Conservation (phyloP, 768 basidiomycete genomes). For the Podaxis sp. region DNA sequence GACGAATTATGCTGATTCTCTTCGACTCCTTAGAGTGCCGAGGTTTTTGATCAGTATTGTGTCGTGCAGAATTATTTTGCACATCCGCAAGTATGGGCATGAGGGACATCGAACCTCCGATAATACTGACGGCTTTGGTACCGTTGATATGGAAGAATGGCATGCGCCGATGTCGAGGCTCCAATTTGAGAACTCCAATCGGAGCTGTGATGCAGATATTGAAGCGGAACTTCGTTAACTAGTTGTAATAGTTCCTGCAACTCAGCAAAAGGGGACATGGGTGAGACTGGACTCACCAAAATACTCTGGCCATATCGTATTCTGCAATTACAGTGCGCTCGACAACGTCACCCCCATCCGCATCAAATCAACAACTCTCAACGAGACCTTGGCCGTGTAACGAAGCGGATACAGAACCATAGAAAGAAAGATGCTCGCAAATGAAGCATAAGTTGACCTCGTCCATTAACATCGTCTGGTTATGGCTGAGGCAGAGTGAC, state of each 20-base stretch:
- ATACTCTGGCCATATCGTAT: no score
- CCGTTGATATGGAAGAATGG: not conserved
- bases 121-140: not conserved
- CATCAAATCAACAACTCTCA: no score
- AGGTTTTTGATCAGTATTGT: not conserved
- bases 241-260: not conserved
- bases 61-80: conserved; percentile 3
- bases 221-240: not conserved
- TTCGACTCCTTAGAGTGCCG: not conserved
- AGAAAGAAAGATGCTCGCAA: no score
- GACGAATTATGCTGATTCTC: not conserved
- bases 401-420: no score
- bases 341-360: no score
- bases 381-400: no score
- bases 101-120: not conserved
- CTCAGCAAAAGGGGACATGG: no score
- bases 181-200: not conserved
- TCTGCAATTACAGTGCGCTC: no score
- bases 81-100: conserved; percentile 4
- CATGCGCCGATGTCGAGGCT: not conserved
- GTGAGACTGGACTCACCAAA: no score
- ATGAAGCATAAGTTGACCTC: no score
- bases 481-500: no score
- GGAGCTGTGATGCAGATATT: not conserved
- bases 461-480: no score